Evolutionary conservation across 2,329 filamentous ascomycete species (phyloP).

Genomic region (Penicillium sp.): DNA sequence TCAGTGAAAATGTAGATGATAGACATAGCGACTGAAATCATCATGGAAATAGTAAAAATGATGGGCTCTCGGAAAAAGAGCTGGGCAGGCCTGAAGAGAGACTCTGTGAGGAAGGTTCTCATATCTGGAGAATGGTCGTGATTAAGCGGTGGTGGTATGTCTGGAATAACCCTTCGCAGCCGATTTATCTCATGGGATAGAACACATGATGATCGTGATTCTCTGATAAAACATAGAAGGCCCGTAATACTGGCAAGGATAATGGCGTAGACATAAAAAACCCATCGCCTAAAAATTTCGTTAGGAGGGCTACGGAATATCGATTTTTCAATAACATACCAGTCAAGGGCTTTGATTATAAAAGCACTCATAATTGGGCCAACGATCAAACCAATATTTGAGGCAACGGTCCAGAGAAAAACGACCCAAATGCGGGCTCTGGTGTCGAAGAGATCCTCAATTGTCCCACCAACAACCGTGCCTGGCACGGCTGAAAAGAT

Average conservation of each 20-base stretch:
- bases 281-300: constrained; percentile 39
- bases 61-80: constrained; percentile 50
- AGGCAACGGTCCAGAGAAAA: constrained; percentile 42
- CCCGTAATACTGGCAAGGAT: constrained; percentile 32
- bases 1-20: constrained; percentile 53
- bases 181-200: constrained; percentile 33
- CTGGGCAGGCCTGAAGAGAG: constrained; percentile 40
- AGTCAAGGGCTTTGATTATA: constrained; percentile 36
- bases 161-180: constrained; percentile 26
- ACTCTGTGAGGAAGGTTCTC: constrained; percentile 34
- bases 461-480: constrained; percentile 46
- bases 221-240: constrained; percentile 39
- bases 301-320: constrained; percentile 22
- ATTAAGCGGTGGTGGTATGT: constrained; percentile 31
- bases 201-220: constrained; percentile 46
- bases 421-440: constrained; percentile 47
- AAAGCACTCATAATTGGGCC: constrained; percentile 47
- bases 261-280: constrained; percentile 45
- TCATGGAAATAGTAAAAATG: constrained; percentile 42
- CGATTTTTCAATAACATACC: constrained; percentile 33
- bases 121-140: constrained; percentile 40
- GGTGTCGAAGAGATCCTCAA: constrained; percentile 51
- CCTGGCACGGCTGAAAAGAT: constrained; percentile 50
- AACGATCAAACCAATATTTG: constrained; percentile 42
- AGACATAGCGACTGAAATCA: constrained; percentile 43